Evolutionary conservation across 2,329 filamentous ascomycete genomes (phyloP).

Genomic region (Clarireedia monteithiana): DNA sequence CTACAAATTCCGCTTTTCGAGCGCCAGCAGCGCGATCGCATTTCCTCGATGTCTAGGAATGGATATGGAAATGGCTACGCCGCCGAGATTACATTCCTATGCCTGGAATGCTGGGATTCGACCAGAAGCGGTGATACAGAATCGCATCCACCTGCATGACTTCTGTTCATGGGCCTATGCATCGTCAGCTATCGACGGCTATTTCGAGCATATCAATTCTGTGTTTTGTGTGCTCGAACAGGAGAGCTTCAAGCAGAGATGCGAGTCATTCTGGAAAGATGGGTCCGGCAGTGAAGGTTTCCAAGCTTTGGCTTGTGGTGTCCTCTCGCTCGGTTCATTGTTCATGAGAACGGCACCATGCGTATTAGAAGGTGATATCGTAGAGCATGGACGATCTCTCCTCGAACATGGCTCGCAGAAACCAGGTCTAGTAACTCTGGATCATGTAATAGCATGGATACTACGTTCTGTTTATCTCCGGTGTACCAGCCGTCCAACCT

Average conservation of each 20-base stretch:
- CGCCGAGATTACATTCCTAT: conserved; percentile 32
- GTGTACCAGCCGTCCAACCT: conserved; percentile 20
- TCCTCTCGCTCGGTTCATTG: conserved; percentile 29
- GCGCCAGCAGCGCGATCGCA: conserved; percentile 28
- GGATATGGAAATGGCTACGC: conserved; percentile 27
- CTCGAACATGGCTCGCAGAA: conserved; percentile 18
- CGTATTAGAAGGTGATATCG: conserved; percentile 23
- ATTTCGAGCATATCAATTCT: conserved; percentile 26
- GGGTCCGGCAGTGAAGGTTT: conserved; percentile 26
- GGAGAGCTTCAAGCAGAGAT: conserved; percentile 18
- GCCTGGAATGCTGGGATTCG: conserved; percentile 30
- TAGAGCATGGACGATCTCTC: conserved; percentile 18
- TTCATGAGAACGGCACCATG: conserved; percentile 23
- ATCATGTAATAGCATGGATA: conserved; percentile 22
- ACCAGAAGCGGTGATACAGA: conserved; percentile 15
- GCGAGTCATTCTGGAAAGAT: conserved; percentile 28
- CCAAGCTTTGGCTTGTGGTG: conserved; percentile 28
- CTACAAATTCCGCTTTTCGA: conserved; percentile 16
- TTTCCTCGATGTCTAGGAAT: conserved; percentile 29
- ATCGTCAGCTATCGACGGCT: conserved; percentile 26
- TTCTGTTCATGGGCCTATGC: conserved; percentile 7
- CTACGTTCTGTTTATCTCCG: conserved; percentile 25
- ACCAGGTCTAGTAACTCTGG: conserved; percentile 6
- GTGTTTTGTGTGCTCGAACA: conserved; percentile 29
- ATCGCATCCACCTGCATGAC: conserved; percentile 1